These are phyloP conservation scores for Lathyrus sativus DNA, from an alignment of 306 rosid species.

Conservation along the genomic window DNA sequence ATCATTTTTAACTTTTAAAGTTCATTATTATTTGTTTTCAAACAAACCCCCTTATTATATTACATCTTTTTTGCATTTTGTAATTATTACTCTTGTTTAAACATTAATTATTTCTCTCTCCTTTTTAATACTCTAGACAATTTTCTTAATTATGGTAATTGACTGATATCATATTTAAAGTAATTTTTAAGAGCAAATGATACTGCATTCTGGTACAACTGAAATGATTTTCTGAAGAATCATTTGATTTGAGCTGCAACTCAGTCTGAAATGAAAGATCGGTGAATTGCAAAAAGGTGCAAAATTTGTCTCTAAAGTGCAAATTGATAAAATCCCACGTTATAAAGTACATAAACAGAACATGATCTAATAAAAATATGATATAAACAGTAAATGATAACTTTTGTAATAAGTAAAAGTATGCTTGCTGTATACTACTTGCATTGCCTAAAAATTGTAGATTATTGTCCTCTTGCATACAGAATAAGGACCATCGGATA, in stretches of 20 bases:
- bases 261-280: background rate
- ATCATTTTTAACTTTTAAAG: too few species aligned
- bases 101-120: too few species aligned
- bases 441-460: background rate
- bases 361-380: too few species aligned
- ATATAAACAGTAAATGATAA: background rate
- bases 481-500: background rate
- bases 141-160: too few species aligned
- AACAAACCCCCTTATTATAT: too few species aligned
- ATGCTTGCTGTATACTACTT: constrained; percentile 10
- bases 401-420: background rate
- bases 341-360: too few species aligned
- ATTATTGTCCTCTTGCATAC: background rate
- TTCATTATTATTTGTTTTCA: too few species aligned
- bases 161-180: too few species aligned
- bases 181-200: background rate
- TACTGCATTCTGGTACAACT: background rate
- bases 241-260: background rate
- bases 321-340: background rate
- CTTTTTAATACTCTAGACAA: too few species aligned
- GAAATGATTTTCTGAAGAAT: background rate
- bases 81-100: too few species aligned
- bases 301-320: background rate
- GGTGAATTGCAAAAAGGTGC: background rate
- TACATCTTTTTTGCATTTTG: too few species aligned